These are phyloP conservation scores for Botrytis galanthina DNA, from an alignment of 2,329 filamentous ascomycete species.

Conservation along the genomic window DNA sequence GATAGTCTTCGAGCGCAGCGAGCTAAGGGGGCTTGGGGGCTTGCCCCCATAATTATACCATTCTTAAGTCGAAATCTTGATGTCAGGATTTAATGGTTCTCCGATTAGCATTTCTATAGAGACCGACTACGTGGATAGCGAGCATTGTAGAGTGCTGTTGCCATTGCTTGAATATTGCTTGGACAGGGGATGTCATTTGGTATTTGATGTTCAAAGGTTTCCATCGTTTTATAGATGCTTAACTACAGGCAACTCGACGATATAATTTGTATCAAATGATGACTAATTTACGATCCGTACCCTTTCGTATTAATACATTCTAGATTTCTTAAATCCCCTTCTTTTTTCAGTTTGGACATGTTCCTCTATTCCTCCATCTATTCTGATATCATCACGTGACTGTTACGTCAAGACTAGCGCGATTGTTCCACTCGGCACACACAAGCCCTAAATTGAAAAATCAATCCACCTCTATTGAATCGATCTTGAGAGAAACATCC, in stretches of 20 bases:
- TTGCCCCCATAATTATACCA: not conserved
- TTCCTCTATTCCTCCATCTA: not conserved
- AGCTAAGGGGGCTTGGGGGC: not conserved
- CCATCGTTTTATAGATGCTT: not conserved
- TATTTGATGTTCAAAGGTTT: not conserved
- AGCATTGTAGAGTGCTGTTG: not conserved
- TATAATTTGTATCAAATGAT: not conserved
- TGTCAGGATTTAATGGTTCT: not conserved
- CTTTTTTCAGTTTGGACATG: not conserved
- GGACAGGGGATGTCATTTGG: not conserved
- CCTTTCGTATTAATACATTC: not conserved
- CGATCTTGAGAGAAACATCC: slow-evolving; percentile 9
- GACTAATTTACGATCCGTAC: not conserved
- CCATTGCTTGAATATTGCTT: not conserved
- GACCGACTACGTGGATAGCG: not conserved
- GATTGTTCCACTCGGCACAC: slow-evolving; percentile 19
- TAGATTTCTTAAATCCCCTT: not conserved
- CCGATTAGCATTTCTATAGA: not conserved
- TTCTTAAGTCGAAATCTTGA: not conserved
- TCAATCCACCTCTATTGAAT: slow-evolving; percentile 19
- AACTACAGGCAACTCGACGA: not conserved
- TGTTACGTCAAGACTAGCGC: slow-evolving; percentile 6
- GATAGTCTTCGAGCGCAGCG: not conserved
- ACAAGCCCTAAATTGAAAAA: slow-evolving; percentile 22
- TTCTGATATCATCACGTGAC: not conserved